Evolutionary conservation across 164 flowering plant species (phyloP).

Genomic region (Vitis labrusca): DNA sequence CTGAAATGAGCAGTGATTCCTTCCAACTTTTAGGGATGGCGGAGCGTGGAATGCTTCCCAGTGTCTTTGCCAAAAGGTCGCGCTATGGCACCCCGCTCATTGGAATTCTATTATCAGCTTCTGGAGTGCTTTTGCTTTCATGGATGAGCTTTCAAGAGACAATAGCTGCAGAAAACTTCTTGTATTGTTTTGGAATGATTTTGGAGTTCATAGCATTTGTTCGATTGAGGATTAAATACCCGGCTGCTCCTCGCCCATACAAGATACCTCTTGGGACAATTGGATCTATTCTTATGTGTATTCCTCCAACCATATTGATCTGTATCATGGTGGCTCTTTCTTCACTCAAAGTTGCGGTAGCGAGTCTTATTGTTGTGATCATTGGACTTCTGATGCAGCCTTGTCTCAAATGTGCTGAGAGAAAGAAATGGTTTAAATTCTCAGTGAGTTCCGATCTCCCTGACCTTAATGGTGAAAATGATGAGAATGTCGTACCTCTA

Average conservation of each 20-base stretch:
- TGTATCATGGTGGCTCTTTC: conserved; percentile 41
- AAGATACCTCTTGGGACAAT: conserved; percentile 50
- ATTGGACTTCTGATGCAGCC: conserved; percentile 49
- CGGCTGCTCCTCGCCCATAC: conserved; percentile 46
- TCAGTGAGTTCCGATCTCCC: conserved; percentile 50
- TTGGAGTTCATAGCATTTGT: conserved; percentile 53
- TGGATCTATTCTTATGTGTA: conserved; percentile 48
- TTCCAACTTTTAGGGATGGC: conserved; percentile 69
- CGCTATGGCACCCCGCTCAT: conserved; percentile 49
- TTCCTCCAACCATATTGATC: conserved; percentile 54
- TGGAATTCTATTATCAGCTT: conserved; percentile 60
- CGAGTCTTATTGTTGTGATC: conserved; percentile 37
- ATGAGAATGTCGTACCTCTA: too few species aligned
- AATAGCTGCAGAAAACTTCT: conserved; percentile 51
- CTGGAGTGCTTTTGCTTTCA: conserved; percentile 47
- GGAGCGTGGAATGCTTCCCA: conserved; percentile 60
- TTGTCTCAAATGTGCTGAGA: conserved; percentile 37
- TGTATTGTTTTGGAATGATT: conserved; percentile 62
- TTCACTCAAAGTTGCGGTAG: conserved; percentile 33
- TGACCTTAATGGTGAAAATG: conserved; percentile 23
- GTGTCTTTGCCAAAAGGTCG: conserved; percentile 47
- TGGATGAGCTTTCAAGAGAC: conserved; percentile 64
- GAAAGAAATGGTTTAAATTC: conserved; percentile 46
- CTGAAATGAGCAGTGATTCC: conserved; percentile 68
- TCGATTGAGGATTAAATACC: conserved; percentile 39